Evolutionary conservation across 176 grass and related monocot genomes (phyloP), one percentile per base, ranked within the genome.

Genomic region (Musa acuminata): DNA sequence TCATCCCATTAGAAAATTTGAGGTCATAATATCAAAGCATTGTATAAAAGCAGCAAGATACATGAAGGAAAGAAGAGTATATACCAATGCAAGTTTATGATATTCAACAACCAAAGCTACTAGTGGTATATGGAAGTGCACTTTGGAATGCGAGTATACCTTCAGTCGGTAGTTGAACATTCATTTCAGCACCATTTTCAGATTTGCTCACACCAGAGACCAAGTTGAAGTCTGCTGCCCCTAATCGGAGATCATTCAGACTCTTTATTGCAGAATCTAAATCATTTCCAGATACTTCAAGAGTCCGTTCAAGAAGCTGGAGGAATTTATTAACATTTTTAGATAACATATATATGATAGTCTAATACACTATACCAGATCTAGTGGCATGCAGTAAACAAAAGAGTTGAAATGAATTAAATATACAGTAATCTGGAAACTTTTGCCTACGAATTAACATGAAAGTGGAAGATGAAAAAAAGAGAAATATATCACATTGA

Each of bases 201-300:
- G 75, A 62, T 62, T 52, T 21, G 50, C 53, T 52, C 64, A 16
- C 49, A 66, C 20, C 62, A 62, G 51, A 73, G 62, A 75, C 66
- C 54, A 73, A 80, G 58, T 55, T 76, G 55, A 35, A 72, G 64
- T 84, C 75, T 49, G 49, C 35, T 6, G 81, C 49, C 71, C 69
- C 58, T 14, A 69, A 60, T 52, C 14, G 75, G 23, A 77, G 79
- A 84, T 81, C 73, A 55, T 82, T 67, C 19, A 87, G 82, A 72
- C 59, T 78, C 81, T 81, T 84, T 63, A 81, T 86, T 50, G 88
- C 79, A 79, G 79, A 75, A 84, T 84, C 88, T 19, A 90, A 79
- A 86, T 87, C 50, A 13, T 90, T 86, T 76, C 73, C 84, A 84
- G 75, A 77, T 60, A 83, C 67, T 68, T 84, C 84, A 35, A 90